A percentile compares a stretch with the other conserved stretches of the same genome.
Evolutionary conservation across 1,284 basidiomycete species (phyloP).

Genomic region (Athelia psychrophila): DNA sequence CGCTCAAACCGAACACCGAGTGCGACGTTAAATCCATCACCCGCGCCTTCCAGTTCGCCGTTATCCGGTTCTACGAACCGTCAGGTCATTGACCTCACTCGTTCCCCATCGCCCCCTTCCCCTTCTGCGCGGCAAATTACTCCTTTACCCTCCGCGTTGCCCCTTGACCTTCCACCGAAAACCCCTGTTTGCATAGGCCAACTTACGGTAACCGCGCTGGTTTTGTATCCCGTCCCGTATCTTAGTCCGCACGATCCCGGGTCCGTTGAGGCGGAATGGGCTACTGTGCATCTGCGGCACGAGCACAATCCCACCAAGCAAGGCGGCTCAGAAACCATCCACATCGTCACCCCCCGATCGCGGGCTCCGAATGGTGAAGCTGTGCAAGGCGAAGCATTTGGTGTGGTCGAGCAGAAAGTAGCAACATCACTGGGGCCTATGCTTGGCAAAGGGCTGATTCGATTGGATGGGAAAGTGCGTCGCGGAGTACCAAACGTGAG

Average conservation of each 20-base stretch:
- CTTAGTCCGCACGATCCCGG: slow-evolving; percentile 47
- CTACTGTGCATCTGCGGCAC: slow-evolving; percentile 73
- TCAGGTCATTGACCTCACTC: slow-evolving; percentile 74
- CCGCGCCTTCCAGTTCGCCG: slow-evolving; percentile 17
- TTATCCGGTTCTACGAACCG: slow-evolving; percentile 23
- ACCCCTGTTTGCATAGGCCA: slow-evolving; percentile 89
- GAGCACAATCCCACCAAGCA: slow-evolving; percentile 59
- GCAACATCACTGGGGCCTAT: slow-evolving; percentile 78
- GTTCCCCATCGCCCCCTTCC: slow-evolving; percentile 70
- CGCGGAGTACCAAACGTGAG: slow-evolving; percentile 61
- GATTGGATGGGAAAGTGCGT: slow-evolving; percentile 78
- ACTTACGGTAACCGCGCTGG: slow-evolving; percentile 76
- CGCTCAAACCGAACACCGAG: slow-evolving; percentile 10
- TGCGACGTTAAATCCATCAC: slow-evolving; percentile 12
- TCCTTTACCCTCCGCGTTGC: slow-evolving; percentile 27
- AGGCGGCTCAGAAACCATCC: slow-evolving; percentile 70
- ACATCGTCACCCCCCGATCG: slow-evolving; percentile 69
- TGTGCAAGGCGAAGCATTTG: slow-evolving; percentile 66
- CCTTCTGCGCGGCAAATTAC: slow-evolving; percentile 21
- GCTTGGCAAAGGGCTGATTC: slow-evolving; percentile 79
- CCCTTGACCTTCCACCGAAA: slow-evolving; percentile 61
- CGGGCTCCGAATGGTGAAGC: slow-evolving; percentile 49
- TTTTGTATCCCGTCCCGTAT: slow-evolving; percentile 84
- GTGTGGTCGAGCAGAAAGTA: slow-evolving; percentile 82
- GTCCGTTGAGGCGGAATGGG: slow-evolving; percentile 62